Conservation (phyloP, 257 asterid genomes). For the Nicotiana noctiflora region DNA sequence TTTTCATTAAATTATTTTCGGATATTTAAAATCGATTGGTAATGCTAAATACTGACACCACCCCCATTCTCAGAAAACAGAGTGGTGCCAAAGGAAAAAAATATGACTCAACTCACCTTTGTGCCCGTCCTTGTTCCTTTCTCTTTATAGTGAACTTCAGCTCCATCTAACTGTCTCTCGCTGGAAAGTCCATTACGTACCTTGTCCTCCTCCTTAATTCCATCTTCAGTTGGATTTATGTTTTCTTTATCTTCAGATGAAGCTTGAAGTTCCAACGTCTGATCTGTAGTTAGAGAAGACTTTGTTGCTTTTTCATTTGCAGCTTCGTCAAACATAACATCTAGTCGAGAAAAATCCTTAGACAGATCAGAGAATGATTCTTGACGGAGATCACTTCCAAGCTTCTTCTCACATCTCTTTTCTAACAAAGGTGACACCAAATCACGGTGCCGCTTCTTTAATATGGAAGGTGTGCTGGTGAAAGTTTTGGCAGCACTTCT, state of each 20-base stretch:
- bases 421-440: slow-evolving; percentile 80
- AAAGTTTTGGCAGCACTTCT: slow-evolving; percentile 89
- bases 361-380: slow-evolving; percentile 39
- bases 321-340: slow-evolving; percentile 46
- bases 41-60: background rate
- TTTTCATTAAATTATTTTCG: background rate
- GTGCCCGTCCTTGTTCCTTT: slow-evolving; percentile 1
- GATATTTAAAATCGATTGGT: background rate
- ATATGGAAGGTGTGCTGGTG: slow-evolving; percentile 75
- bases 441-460: slow-evolving; percentile 87
- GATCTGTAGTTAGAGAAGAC: slow-evolving; percentile 25
- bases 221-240: slow-evolving; percentile 27
- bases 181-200: slow-evolving; percentile 23
- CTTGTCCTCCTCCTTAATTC: slow-evolving; percentile 22
- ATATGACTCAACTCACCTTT: slow-evolving; percentile 3
- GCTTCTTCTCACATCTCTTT: slow-evolving; percentile 69
- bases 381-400: slow-evolving; percentile 36
- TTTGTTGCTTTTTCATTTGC: slow-evolving; percentile 24
- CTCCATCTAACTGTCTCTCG: slow-evolving; percentile 24
- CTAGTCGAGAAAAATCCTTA: slow-evolving; percentile 54
- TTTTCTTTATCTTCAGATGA: slow-evolving; percentile 54
- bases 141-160: slow-evolving; percentile 8
- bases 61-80: background rate
- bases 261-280: slow-evolving; percentile 19
- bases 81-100: background rate